phyloP scores from a whole-genome alignment of 2,329 filamentous ascomycete genomes.

The Macrophomina phaseolina region DNA sequence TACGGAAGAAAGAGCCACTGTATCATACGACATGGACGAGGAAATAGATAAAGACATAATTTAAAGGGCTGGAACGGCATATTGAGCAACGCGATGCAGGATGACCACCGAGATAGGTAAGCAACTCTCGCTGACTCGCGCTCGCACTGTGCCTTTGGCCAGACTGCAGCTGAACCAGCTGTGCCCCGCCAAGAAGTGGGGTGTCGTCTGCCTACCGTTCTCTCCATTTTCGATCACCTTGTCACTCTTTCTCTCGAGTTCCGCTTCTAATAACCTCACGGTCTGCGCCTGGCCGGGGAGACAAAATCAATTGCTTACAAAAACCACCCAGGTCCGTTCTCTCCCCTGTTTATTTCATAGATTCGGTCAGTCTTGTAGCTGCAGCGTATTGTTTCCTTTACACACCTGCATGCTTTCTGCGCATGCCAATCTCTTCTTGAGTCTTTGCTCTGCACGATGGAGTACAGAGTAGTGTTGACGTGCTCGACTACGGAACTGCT shows the following conservation, averaged over 20 bases:
- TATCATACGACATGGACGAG: background rate
- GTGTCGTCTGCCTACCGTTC: background rate
- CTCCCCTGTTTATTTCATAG: background rate
- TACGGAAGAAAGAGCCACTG: background rate
- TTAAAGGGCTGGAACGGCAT: background rate
- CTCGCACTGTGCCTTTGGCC: background rate
- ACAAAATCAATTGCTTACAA: background rate
- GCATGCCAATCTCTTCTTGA: too few relatives aligned
- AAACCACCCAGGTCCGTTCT: background rate
- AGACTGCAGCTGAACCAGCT: background rate
- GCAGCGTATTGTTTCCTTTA: background rate
- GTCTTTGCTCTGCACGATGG: too few relatives aligned
- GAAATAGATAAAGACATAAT: background rate
- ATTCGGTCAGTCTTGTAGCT: background rate
- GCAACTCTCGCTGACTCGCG: slow-evolving; percentile 1
- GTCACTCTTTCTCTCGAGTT: too few relatives aligned
- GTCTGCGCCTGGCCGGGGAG: background rate
- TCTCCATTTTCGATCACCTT: background rate
- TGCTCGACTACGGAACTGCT: too few relatives aligned
- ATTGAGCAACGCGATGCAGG: background rate
- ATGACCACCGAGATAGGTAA: background rate
- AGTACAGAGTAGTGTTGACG: too few relatives aligned
- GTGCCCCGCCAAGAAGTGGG: slow-evolving; percentile 3
- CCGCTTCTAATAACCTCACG: background rate
- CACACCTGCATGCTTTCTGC: background rate